Evolutionary conservation across 179 eudicot species (phyloP), one percentile per base, ranked within the genome.

Genomic region (Gypsophila paniculata): DNA sequence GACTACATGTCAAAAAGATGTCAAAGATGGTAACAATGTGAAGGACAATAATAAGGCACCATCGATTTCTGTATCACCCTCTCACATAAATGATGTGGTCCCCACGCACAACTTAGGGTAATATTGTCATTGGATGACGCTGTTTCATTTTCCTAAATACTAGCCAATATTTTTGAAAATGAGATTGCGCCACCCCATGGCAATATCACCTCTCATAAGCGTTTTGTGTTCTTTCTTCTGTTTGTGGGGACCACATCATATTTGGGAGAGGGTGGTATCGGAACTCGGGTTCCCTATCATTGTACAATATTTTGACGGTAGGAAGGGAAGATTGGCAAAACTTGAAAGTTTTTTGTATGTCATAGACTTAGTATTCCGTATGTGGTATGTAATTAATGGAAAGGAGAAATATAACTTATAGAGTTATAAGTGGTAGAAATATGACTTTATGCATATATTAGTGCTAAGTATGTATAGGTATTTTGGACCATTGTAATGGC

Each of bases 291-390:
- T 1, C 34, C 34, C 34, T 29, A 29, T 29, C 4, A 29, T 29
- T 29, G 34, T 29, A 23, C 38, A 38, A 64, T 13, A 32, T 36
- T 53, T 70, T 64, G 60, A 34, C 61, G 52, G 32, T 61, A 39
- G 60, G 61, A 32, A 62, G 46, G 34, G 73, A 44, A 74, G 49
- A 46, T 32, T n/a, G 22, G 63, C 26, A 36, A 69, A 73, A 48
- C 26, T 70, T 57, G 46, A 11, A 64, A 58, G 23, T 17, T 49
- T 49, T 23, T 49, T 46, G 9, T 49, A 23, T 67, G 58, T 17
- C 54, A 6, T 48, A 49, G 38, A 67, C n/a, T 39, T 19, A 23
- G 12, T 29, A n/a, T n/a, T n/a, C n/a, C n/a, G n/a, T n/a, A 42
- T 46, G 7, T 64, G 12, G 7, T 64, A 8, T 42, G 53, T 19